phyloP scores from a whole-genome alignment of 495 filamentous ascomycete genomes.

The Aspergillus ostianus region DNA sequence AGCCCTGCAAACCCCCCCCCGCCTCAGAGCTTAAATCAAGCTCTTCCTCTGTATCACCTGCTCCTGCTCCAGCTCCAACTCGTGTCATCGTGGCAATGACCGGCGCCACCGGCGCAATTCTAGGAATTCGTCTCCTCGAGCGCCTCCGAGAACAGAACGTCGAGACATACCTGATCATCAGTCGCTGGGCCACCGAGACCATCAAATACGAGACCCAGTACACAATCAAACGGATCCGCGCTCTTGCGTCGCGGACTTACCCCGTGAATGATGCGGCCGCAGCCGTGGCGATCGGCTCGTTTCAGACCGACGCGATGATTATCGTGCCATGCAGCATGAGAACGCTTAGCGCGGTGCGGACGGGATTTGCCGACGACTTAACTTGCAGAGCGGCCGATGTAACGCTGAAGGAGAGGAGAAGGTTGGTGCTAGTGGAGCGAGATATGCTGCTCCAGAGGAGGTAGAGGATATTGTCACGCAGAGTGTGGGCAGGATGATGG shows the following conservation, averaged over 20 bases:
- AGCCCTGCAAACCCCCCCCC: background rate
- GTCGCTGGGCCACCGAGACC: constrained; percentile 27
- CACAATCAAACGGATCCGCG: constrained; percentile 10
- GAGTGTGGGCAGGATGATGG: constrained; percentile 28
- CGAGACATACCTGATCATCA: constrained; percentile 30
- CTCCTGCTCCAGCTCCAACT: background rate
- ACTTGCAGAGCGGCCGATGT: constrained; percentile 32
- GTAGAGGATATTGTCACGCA: constrained; percentile 27
- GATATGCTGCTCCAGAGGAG: constrained; percentile 26
- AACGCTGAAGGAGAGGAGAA: constrained; percentile 28
- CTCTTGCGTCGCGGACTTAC: constrained; percentile 23
- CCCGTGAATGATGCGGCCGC: constrained; percentile 30
- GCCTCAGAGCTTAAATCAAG: background rate
- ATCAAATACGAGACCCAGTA: constrained; percentile 30
- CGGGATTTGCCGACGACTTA: constrained; percentile 26
- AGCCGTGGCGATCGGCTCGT: constrained; percentile 36
- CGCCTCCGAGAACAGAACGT: constrained; percentile 23
- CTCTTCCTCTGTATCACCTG: background rate
- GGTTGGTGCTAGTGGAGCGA: constrained; percentile 23
- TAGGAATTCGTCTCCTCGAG: constrained; percentile 25
- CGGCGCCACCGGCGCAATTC: constrained; percentile 28
- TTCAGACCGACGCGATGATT: constrained; percentile 39
- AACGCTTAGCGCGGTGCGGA: constrained; percentile 31
- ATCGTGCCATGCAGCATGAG: constrained; percentile 44
- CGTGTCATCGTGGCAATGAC: constrained; percentile 29